Base-by-base conservation (phyloP, 192 early-diverging fungal genomes). In the Coemansia sp. region DNA sequence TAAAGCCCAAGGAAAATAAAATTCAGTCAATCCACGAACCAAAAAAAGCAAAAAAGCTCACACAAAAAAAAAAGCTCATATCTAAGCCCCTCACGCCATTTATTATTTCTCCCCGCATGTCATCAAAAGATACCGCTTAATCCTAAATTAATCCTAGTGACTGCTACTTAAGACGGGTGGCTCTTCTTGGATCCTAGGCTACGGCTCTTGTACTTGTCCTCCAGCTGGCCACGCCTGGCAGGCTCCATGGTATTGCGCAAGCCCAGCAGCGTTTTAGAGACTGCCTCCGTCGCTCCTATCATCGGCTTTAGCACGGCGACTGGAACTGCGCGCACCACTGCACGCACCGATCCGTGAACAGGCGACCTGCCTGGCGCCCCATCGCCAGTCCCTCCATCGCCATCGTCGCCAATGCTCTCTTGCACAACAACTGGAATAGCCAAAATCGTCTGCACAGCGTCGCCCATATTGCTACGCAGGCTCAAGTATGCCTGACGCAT, bases 211-310 rank as follows among this genome's bases (percentile, higher is more conserved):
- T 85, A 85, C 73, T 85, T 85, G 76, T 98, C 95, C 73, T 97
- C 90, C 73, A 88, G 92, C 71, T 95, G 89, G 12, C 88, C 69
- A 68, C 87, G 85, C 43, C 92, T 88, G 12, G 73, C 87, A 6
- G 94, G 93, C 78, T 98, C 97, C 63, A 98, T 89, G 10, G 91
- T 90, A 75, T 96, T 98, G 63, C 94, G 90, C 67, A 98, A 66
- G 2, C 97, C 95, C 64, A 96, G 87, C 29, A 98, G 83, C 8
- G 94, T 90, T 80, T 97, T 95, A 2, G 95, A 93, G 15, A 97
- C 90, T 0, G 95, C 97, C 53, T 97, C 97, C 0, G 95, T 92
- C 1, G 93, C 91, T 0, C 97, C 95, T 79, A 98, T 97, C 90
- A 97, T 94, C 1, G 97, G 97, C 77, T 93, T 93, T 29, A 98